Base-by-base conservation (phyloP, 768 basidiomycete genomes). In the Mrakia gelida region DNA sequence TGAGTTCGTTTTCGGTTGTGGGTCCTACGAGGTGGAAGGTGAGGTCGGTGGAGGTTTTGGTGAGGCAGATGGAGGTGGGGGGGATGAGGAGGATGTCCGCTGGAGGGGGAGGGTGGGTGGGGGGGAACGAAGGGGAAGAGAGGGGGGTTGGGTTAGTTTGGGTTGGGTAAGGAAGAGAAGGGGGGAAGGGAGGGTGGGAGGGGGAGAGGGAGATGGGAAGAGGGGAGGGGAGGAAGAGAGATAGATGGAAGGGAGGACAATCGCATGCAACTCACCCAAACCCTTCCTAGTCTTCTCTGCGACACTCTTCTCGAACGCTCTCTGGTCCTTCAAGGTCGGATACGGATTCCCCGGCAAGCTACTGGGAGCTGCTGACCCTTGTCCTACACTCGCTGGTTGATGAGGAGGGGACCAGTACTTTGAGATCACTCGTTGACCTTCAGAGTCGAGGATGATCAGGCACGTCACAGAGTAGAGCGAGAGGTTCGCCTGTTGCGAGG, bases 281-380 rank as follows among this genome's bases (percentile, higher is more conserved):
- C 92, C 87, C 83, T 95, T 93, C 86, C 94, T 94, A 0, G 96
- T 97, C 86, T 99, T 99, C 81, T 93, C 91, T 89, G 91, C 96
- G 49, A 98, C 87, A 0, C 92, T 92, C 87, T 97, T 96, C 87
- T 99, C 97, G 83, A 98, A 98, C 13, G 91, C 89, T 74, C 92
- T 91, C 84, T 97, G 96, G 82, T 99, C 96, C 84, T 98, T 98
- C 81, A 94, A 83, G 8, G 89, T 89, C 71, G 72, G 49, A 80
- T 81, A 84, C 8, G 81, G 81, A 67, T 79, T 80, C 30, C 61
- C 79, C 16, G 68, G 72, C n/a, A 73, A 52, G 18, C 61, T 67
- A 16, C 45, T 41, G 9, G 82, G 82, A 43, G 81, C 82, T 11
- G 81, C 80, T 15, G 82, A 81, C 2, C 81, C 83, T 30, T 81